Conservation (phyloP, 1,284 basidiomycete species). For the Ceratobasidium sp. region DNA sequence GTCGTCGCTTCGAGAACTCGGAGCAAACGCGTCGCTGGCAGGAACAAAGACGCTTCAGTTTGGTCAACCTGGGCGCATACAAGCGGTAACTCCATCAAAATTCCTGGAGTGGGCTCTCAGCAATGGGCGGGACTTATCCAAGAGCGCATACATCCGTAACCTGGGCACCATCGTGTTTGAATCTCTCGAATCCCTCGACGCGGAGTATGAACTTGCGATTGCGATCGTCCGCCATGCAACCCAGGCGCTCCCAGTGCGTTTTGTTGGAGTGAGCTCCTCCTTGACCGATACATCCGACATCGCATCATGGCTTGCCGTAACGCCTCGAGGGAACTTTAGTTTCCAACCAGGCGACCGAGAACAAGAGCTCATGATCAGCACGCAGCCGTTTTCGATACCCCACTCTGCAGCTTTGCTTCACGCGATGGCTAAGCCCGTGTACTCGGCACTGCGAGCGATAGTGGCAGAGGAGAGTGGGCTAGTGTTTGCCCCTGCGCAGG, state of each 20-base stretch:
- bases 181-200: slow-evolving; percentile 86
- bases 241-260: slow-evolving; percentile 72
- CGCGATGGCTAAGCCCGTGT: slow-evolving; percentile 92
- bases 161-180: slow-evolving; percentile 84
- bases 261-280: slow-evolving; percentile 83
- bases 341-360: slow-evolving; percentile 89
- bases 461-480: slow-evolving; percentile 69
- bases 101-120: slow-evolving; percentile 30
- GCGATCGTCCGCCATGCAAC: slow-evolving; percentile 75
- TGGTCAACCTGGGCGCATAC: slow-evolving; percentile 18
- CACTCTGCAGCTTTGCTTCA: slow-evolving; percentile 91
- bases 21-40: slow-evolving; percentile 50
- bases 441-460: slow-evolving; percentile 65
- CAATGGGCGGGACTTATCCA: neutral
- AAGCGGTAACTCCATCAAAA: slow-evolving; percentile 20
- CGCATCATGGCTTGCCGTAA: slow-evolving; percentile 84
- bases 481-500: slow-evolving; percentile 90
- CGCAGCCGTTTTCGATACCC: slow-evolving; percentile 87
- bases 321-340: slow-evolving; percentile 62
- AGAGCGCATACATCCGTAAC: slow-evolving; percentile 54
- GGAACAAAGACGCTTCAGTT: slow-evolving; percentile 9
- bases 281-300: slow-evolving; percentile 85
- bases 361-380: slow-evolving; percentile 76
- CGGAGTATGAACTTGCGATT: slow-evolving; percentile 85
- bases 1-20: slow-evolving; percentile 49